These are phyloP conservation scores for Penicillium riverlandense DNA, from an alignment of 495 filamentous ascomycete species.

Conservation along the genomic window DNA sequence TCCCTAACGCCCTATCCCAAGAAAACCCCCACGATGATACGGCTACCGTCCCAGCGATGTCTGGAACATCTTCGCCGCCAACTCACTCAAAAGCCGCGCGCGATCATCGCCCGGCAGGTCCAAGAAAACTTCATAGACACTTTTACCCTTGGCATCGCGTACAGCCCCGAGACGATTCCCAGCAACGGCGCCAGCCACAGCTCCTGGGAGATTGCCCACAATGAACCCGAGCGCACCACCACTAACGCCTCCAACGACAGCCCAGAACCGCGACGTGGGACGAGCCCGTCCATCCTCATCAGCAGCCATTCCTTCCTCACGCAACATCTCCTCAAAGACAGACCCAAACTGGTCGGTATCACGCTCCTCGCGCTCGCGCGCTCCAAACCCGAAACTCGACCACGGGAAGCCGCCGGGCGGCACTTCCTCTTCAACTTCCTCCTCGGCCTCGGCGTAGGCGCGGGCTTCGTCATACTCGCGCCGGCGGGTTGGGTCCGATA, in stretches of 20 bases:
- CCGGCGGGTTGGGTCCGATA: constrained; percentile 73
- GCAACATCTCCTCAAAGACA: constrained; percentile 96
- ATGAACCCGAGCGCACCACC: constrained; percentile 94
- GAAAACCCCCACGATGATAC: neutral
- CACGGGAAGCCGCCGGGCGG: constrained; percentile 50
- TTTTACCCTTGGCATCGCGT: constrained; percentile 85
- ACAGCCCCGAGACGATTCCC: constrained; percentile 86
- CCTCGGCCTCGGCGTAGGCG: constrained; percentile 39
- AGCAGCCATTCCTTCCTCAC: constrained; percentile 80
- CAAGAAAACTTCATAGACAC: constrained; percentile 83
- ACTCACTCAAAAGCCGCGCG: constrained; percentile 65
- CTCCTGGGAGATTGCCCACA: constrained; percentile 81
- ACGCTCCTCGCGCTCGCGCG: constrained; percentile 39
- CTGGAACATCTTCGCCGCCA: constrained; percentile 65
- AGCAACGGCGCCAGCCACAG: constrained; percentile 84
- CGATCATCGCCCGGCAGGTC: constrained; percentile 77
- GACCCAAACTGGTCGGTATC: constrained; percentile 73
- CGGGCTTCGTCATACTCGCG: constrained; percentile 81
- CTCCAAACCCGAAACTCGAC: constrained; percentile 54
- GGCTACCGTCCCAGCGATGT: constrained; percentile 28
- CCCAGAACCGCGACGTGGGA: constrained; percentile 77
- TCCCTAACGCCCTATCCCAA: neutral
- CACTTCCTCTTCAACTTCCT: constrained; percentile 54
- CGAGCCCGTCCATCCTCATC: constrained; percentile 27
- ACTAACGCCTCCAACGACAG: constrained; percentile 73